phyloP scores from a whole-genome alignment of 306 rosid species.

The Prunus persica region Prunus_persica_NCBIv2 NC_034014.1:23413501-23414000 shows the following conservation, averaged over 20 bases:
- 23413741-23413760: neutral
- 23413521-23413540: neutral
- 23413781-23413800: constrained; percentile 23
- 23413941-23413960: too few relatives aligned
- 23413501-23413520: too few relatives aligned
- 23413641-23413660: neutral
- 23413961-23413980: too few relatives aligned
- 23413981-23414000: too few relatives aligned
- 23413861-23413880: neutral
- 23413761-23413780: constrained; percentile 23
- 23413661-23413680: constrained; percentile 8
- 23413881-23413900: neutral
- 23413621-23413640: neutral
- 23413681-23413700: neutral
- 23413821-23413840: constrained; percentile 8
- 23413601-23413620: neutral
- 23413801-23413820: constrained; percentile 10
- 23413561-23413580: neutral
- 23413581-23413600: neutral
- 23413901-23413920: neutral
- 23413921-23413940: too few relatives aligned
- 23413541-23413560: neutral
- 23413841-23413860: constrained; percentile 42
- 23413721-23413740: neutral
- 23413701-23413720: neutral